Evolutionary conservation across 805 yeast species (phyloP).

Genomic region (Helenozyma rhizophorensis): DNA sequence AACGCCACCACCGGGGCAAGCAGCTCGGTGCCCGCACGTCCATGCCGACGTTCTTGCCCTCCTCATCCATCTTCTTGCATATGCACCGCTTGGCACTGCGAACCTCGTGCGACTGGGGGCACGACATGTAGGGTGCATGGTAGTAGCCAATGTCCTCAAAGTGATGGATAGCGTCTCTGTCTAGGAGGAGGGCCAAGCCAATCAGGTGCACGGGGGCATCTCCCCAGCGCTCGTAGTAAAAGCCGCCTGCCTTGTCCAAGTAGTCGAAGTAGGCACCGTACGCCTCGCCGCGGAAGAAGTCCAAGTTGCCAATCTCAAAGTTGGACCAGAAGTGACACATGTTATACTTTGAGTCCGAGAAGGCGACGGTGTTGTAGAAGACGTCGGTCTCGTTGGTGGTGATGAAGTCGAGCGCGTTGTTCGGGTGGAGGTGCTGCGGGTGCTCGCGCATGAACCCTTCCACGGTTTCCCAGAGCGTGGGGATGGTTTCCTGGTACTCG

Average conservation of each 20-base stretch:
- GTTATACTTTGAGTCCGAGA: slow-evolving; percentile 42
- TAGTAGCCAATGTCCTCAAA: slow-evolving; percentile 43
- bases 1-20: slow-evolving; percentile 72
- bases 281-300: slow-evolving; percentile 44
- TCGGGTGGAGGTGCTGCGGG: slow-evolving; percentile 44
- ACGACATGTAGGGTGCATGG: slow-evolving; percentile 40
- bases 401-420: slow-evolving; percentile 45
- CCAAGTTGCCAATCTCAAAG: slow-evolving; percentile 52
- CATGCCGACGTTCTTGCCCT: slow-evolving; percentile 26
- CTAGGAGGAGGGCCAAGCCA: slow-evolving; percentile 31
- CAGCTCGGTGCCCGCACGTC: slow-evolving; percentile 57
- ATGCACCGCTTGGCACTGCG: slow-evolving; percentile 34
- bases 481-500: slow-evolving; percentile 50
- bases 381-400: slow-evolving; percentile 39
- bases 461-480: slow-evolving; percentile 48
- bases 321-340: slow-evolving; percentile 75
- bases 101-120: slow-evolving; percentile 34
- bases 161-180: slow-evolving; percentile 36
- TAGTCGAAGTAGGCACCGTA: slow-evolving; percentile 43
- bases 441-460: slow-evolving; percentile 39
- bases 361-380: slow-evolving; percentile 6
- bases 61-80: slow-evolving; percentile 19
- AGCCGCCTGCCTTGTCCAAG: slow-evolving; percentile 48
- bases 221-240: slow-evolving; percentile 60
- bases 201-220: slow-evolving; percentile 48